Evolutionary conservation across 768 basidiomycete genomes (phyloP).

Genomic region (Exidia glandulosa): DNA sequence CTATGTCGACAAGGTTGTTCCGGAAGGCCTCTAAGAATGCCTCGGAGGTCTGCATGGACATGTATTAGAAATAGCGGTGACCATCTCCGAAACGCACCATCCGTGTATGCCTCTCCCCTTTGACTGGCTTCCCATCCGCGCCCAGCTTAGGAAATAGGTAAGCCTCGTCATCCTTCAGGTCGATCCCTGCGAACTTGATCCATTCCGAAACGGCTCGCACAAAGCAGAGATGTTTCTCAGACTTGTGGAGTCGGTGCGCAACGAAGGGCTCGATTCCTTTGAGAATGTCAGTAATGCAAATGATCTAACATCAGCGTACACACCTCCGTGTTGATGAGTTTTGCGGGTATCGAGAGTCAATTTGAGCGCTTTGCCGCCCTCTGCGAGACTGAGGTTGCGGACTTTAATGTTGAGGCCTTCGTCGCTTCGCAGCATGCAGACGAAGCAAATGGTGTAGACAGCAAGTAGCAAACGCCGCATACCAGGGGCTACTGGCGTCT

Average conservation of each 20-base stretch:
- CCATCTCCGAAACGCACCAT: no score
- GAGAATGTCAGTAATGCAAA: background rate
- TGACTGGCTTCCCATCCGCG: no score
- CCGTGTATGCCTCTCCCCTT: no score
- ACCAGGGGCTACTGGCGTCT: conserved; percentile 9
- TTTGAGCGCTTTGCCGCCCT: conserved; percentile 4
- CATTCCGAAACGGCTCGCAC: conserved; percentile 16
- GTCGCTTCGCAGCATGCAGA: conserved; percentile 23
- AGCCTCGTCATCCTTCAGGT: no score
- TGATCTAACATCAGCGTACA: background rate
- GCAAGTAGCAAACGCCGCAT: conserved; percentile 18
- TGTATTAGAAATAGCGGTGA: no score
- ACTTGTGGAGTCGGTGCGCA: conserved; percentile 13
- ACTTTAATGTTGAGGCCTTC: conserved; percentile 24
- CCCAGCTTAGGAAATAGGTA: no score
- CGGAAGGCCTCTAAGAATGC: conserved; percentile 28
- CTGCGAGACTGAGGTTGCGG: conserved; percentile 13
- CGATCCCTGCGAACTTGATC: no score
- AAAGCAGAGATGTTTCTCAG: conserved; percentile 23
- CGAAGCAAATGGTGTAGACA: conserved; percentile 23
- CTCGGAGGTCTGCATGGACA: conserved; percentile 19
- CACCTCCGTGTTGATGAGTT: conserved; percentile 21
- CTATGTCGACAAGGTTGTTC: conserved; percentile 30
- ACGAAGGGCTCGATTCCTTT: conserved; percentile 22
- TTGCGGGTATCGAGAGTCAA: conserved; percentile 18